Base-by-base conservation (phyloP, 202 grass and related monocot genomes). In the Digitaria exilis region DNA sequence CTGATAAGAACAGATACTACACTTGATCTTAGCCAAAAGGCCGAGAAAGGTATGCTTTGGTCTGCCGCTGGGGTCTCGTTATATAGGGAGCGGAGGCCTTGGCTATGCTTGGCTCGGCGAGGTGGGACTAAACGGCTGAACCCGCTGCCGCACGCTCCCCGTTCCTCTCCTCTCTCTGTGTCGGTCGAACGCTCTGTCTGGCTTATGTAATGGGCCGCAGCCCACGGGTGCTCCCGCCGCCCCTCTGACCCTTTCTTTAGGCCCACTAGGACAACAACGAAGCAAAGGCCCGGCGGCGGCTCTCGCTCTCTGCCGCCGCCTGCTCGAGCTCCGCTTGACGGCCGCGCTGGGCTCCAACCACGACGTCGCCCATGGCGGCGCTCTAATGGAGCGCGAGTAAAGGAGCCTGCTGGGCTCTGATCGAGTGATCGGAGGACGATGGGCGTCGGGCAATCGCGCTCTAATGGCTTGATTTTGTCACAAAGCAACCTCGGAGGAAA, bases 11-110 rank as follows among this genome's bases (percentile, higher is more conserved):
- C 79, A 89, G 34, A 89, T 84, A 84, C 79, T 84, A 87, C 75
- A 87, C 79, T 94, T 87, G 81, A 91, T 91, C 87, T 91, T 91
- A 94, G 93, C 89, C 93, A 91, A 91, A 91, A 91, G 87, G 89
- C 89, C 84, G 87, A 91, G 87, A 94, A 88, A 94, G 84, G 79
- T 92, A 89, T 88, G 82, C 4, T 25, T 69, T 45, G 39, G 13
- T 0, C 0, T 0, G 22, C 22, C 39, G n/a, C n/a, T 12, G 1
- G 6, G 41, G 57, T 29, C 25, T 29, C 25, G 0, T 60, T 29
- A 29, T 60, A 1, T 29, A 60, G 57, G 25, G 24, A 60, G 1
- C 15, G 13, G 25, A 29, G 25, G 57, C 24, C 22, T 1, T 4
- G 4, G 57, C 57, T 10, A 24, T 28, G 12, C 57, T 60, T 28